Conservation (phyloP, 495 filamentous ascomycete genomes). For the Chaetomidium leptoderma region DNA sequence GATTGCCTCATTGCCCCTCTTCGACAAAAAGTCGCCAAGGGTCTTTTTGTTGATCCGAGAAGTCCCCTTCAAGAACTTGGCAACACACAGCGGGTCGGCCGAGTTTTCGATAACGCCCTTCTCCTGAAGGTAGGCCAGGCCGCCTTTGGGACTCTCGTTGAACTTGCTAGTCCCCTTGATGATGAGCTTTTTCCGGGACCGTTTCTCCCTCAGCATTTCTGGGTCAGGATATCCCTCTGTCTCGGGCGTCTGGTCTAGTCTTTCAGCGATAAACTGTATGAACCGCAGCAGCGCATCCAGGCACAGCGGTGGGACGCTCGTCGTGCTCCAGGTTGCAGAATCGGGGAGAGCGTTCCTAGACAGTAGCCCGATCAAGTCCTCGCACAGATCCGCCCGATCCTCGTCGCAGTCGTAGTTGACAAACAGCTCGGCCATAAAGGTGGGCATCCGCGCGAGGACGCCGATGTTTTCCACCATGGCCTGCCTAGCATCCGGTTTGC, state of each 20-base stretch:
- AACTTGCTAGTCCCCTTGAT: conserved; percentile 87
- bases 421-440: conserved; percentile 90
- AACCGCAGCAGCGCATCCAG: conserved; percentile 87
- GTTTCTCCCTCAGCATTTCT: conserved; percentile 59
- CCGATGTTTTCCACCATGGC: conserved; percentile 98
- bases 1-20: conserved; percentile 75
- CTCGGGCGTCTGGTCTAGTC: conserved; percentile 65
- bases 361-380: conserved; percentile 89
- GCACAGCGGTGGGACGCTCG: conserved; percentile 93
- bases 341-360: conserved; percentile 95
- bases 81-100: conserved; percentile 66
- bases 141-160: conserved; percentile 88
- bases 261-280: conserved; percentile 83
- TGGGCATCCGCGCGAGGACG: conserved; percentile 83
- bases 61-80: conserved; percentile 79
- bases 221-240: conserved; percentile 65
- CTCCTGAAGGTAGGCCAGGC: conserved; percentile 76
- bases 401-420: conserved; percentile 98
- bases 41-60: conserved; percentile 82
- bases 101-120: conserved; percentile 78
- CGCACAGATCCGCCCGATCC: conserved; percentile 86
- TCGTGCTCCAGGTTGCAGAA: conserved; percentile 98
- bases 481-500: conserved; percentile 90
- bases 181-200: conserved; percentile 77
- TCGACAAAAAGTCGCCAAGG: conserved; percentile 88